Evolutionary conservation across 2,329 filamentous ascomycete species (phyloP), one percentile per base, ranked within the genome.

Genomic region (Trichoderma sp.): DNA sequence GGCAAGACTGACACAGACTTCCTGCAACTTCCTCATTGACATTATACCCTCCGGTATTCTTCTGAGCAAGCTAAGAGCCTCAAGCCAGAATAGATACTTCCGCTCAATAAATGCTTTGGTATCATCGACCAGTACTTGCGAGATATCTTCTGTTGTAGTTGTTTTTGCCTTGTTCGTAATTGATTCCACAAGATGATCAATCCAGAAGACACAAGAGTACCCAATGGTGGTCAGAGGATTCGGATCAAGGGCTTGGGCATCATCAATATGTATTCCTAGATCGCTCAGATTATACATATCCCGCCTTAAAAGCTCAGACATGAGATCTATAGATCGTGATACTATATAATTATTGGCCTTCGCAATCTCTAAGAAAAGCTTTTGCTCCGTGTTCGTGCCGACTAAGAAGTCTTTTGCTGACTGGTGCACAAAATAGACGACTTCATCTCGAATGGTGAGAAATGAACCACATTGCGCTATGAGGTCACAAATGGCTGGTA

Each of bases 361-460:
- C 5, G 1, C 30, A 21, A 61, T 61, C 30, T 30, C 30, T 3
- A 32, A 3, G n/a, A 64, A 7, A 84, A 71, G 71, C 84, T 84
- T 2, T 30, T 21, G 66, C 79, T 65, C 6, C 78, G 76, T 32
- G n/a, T 30, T 15, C 15, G n/a, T 47, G 32, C 69, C 71, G 71
- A 76, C 58, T 7, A 84, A 72, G 72, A 85, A 85, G 3, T 85
- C 83, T 73, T 84, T 83, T 1, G 82, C 84, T 6, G 82, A 84
- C 66, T 84, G 79, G 73, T 86, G 82, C 1, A 85, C 77, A 73
- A 84, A 80, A 68, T 76, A 82, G 9, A 85, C 71, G 0, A 32
- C 75, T 1, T 66, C 70, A 4, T 81, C 70, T 51, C 76, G 76
- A 62, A 82, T 21, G 1, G 77, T 82, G 1, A 85, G 76, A 57